Evolutionary conservation across 306 rosid species (phyloP).

Genomic region (Adenanthera pavonina): DNA sequence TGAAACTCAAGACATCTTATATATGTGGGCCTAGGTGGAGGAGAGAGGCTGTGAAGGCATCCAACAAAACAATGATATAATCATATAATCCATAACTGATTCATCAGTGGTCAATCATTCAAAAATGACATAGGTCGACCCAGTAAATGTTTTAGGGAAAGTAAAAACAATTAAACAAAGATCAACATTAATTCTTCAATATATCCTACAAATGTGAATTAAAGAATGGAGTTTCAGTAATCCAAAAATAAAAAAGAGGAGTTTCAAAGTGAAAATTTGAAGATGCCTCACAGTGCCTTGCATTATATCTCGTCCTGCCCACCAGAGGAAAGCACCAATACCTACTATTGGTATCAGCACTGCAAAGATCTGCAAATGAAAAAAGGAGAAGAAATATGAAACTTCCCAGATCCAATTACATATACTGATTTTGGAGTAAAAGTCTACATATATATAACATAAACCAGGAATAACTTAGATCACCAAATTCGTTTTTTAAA

Average conservation of each 20-base stretch:
- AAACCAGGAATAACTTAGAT: conserved; percentile 16
- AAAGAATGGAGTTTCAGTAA: conserved; percentile 26
- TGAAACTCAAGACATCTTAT: neutral
- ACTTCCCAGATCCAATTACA: conserved; percentile 30
- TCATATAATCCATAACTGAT: neutral
- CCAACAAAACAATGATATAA: neutral
- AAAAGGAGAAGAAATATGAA: conserved; percentile 28
- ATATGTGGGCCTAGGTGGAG: neutral
- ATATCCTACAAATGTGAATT: conserved; percentile 21
- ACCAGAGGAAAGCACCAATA: conserved; percentile 91
- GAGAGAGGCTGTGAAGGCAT: conserved; percentile 1
- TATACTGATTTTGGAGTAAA: conserved; percentile 21
- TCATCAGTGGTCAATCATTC: neutral
- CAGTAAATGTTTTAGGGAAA: neutral
- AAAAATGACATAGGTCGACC: neutral
- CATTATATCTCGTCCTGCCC: conserved; percentile 95
- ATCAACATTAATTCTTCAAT: conserved; percentile 2
- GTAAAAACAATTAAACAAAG: conserved; percentile 28
- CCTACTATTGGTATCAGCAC: conserved; percentile 86
- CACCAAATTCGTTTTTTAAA: neutral
- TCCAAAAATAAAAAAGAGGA: neutral
- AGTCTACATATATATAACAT: neutral
- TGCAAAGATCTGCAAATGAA: conserved; percentile 70
- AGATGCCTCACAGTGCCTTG: conserved; percentile 78
- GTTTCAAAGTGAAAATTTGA: conserved; percentile 32